phyloP scores from a whole-genome alignment of 495 filamentous ascomycete genomes.

The Chaetomidium leptoderma region DNA sequence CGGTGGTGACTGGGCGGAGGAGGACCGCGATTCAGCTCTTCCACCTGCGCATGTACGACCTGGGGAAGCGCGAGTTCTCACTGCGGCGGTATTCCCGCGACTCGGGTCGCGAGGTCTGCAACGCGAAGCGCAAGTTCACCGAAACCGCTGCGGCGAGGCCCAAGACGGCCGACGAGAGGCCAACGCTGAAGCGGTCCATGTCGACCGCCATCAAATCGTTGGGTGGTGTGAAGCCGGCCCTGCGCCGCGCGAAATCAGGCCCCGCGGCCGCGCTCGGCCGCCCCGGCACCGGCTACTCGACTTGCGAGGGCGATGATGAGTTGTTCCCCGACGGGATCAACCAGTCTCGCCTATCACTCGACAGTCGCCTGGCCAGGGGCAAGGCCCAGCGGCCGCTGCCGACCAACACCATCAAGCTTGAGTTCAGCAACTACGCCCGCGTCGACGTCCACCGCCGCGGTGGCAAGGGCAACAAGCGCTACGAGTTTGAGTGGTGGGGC shows the following conservation, averaged over 20 bases:
- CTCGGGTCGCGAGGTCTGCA: slow-evolving; percentile 89
- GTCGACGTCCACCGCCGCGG: slow-evolving; percentile 75
- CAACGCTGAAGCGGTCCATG: slow-evolving; percentile 64
- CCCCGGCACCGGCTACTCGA: slow-evolving; percentile 42
- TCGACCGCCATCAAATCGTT: slow-evolving; percentile 69
- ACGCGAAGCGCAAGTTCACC: slow-evolving; percentile 68
- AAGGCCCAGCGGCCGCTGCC: slow-evolving; percentile 43
- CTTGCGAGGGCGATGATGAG: slow-evolving; percentile 46
- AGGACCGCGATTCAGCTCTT: slow-evolving; percentile 77
- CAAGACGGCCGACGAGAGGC: slow-evolving; percentile 25
- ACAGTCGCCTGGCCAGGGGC: slow-evolving; percentile 24
- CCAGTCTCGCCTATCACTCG: slow-evolving; percentile 34
- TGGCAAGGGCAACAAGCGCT: slow-evolving; percentile 65
- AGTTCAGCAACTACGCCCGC: slow-evolving; percentile 97
- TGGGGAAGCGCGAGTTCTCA: slow-evolving; percentile 82
- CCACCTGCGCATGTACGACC: slow-evolving; percentile 92
- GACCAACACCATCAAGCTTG: slow-evolving; percentile 76
- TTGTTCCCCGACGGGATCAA: slow-evolving; percentile 36
- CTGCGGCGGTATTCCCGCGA: slow-evolving; percentile 88
- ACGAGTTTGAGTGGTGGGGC: slow-evolving; percentile 91
- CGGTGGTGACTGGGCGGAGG: slow-evolving; percentile 57
- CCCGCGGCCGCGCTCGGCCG: slow-evolving; percentile 35
- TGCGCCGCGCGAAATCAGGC: slow-evolving; percentile 47
- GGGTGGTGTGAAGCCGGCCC: slow-evolving; percentile 51
- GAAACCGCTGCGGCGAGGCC: slow-evolving; percentile 40